These are phyloP conservation scores for Penicillium coprophilum DNA, from an alignment of 495 filamentous ascomycete genomes.

Conservation along the genomic window DNA sequence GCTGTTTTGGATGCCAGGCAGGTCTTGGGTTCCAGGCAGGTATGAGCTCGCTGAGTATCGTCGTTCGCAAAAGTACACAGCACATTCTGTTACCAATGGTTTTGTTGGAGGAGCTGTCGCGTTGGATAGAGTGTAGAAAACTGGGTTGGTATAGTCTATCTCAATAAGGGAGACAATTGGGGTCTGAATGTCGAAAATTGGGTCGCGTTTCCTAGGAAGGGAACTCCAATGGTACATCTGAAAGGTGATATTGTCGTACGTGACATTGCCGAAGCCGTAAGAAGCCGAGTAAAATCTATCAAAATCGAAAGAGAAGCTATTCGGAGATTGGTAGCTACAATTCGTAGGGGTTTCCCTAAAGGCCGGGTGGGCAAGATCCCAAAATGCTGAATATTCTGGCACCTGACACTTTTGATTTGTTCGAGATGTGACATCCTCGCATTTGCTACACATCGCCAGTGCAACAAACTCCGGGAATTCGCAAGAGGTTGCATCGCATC, in stretches of 20 bases:
- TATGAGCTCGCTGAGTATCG: background rate
- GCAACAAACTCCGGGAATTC: conserved; percentile 11
- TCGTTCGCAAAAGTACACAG: background rate
- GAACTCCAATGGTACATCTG: background rate
- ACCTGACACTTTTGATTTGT: conserved; percentile 4
- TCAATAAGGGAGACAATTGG: background rate
- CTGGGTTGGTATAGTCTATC: background rate
- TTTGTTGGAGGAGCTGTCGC: too few species aligned
- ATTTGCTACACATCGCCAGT: conserved; percentile 13
- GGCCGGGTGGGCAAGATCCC: too few species aligned
- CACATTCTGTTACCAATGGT: too few species aligned
- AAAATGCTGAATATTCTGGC: background rate
- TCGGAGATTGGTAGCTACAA: background rate
- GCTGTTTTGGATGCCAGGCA: background rate
- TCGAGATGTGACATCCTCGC: conserved; percentile 13
- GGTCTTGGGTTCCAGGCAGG: background rate
- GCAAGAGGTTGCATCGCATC: conserved; percentile 5
- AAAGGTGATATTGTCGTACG: background rate
- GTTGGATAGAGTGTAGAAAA: too few species aligned
- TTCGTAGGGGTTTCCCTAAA: background rate
- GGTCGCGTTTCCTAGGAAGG: background rate
- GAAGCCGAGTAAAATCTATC: background rate
- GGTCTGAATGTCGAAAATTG: background rate
- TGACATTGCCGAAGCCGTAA: too few species aligned
- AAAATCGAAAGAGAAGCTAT: background rate